These are phyloP conservation scores for Trichosanthes truncata DNA, from an alignment of 306 rosid genomes.

Conservation along the genomic window DNA sequence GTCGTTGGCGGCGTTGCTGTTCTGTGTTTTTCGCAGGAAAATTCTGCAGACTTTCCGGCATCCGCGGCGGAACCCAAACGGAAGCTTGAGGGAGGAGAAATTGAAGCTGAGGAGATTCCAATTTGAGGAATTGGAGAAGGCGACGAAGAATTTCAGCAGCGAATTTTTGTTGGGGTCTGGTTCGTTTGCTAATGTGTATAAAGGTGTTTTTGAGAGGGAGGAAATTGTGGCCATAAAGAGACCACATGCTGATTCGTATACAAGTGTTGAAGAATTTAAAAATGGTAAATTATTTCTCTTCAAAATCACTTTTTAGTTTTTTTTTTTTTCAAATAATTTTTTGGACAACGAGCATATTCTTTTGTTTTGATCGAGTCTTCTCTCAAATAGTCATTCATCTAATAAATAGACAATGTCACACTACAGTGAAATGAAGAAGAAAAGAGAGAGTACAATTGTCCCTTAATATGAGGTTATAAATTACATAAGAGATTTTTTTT, in stretches of 20 bases:
- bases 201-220: conserved; percentile 41
- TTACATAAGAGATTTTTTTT: no score
- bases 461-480: no score
- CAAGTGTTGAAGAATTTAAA: conserved; percentile 47
- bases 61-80: neutral
- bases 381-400: no score
- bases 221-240: conserved; percentile 68
- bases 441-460: no score
- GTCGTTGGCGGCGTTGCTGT: neutral
- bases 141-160: conserved; percentile 52
- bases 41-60: neutral
- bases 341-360: no score
- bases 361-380: no score
- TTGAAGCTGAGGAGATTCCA: conserved; percentile 38
- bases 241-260: conserved; percentile 45
- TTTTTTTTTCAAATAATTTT: no score
- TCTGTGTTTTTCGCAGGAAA: neutral
- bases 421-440: no score
- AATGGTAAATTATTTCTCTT: conserved; percentile 32
- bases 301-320: no score
- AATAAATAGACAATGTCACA: no score
- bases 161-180: conserved; percentile 71
- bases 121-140: conserved; percentile 50
- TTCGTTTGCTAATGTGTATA: conserved; percentile 63
- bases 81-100: conserved; percentile 28